These are phyloP conservation scores for Teunomyces gatunensis DNA, from an alignment of 805 yeast genomes.

Conservation along the genomic window DNA sequence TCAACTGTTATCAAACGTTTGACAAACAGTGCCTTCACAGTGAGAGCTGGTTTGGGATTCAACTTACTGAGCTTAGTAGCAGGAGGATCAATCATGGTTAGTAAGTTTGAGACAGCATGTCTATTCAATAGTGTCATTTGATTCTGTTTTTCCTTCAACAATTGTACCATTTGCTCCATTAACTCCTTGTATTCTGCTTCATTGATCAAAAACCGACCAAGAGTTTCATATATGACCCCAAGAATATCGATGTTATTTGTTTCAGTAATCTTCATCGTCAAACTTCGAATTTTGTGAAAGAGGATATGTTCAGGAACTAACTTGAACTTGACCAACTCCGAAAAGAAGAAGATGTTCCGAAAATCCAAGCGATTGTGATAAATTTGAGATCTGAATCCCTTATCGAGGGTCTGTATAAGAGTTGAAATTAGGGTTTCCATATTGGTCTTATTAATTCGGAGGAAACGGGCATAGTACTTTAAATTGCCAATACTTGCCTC, in stretches of 20 bases:
- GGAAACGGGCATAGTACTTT: conserved; percentile 60
- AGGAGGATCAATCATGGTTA: conserved; percentile 57
- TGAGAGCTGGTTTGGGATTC: conserved; percentile 25
- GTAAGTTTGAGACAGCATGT: conserved; percentile 55
- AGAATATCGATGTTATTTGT: conserved; percentile 67
- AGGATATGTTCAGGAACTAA: conserved; percentile 67
- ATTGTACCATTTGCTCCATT: conserved; percentile 61
- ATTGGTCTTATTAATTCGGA: conserved; percentile 54
- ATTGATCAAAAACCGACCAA: conserved; percentile 64
- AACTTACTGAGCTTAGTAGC: conserved; percentile 28
- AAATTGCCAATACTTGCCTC: conserved; percentile 45
- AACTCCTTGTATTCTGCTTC: conserved; percentile 54
- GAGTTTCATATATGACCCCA: conserved; percentile 65
- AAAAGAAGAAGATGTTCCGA: conserved; percentile 58
- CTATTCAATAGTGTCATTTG: conserved; percentile 50
- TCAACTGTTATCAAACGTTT: conserved; percentile 52
- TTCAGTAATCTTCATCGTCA: conserved; percentile 50
- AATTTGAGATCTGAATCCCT: conserved; percentile 59
- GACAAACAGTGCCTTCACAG: conserved; percentile 26
- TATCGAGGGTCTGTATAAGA: conserved; percentile 53
- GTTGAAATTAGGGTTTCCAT: conserved; percentile 53
- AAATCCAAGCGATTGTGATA: conserved; percentile 51
- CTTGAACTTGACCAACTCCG: conserved; percentile 75
- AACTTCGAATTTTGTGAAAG: conserved; percentile 67
- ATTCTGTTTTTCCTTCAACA: conserved; percentile 50